Conservation (phyloP, 176 grass and related monocot species). For the Poa annua region DNA sequence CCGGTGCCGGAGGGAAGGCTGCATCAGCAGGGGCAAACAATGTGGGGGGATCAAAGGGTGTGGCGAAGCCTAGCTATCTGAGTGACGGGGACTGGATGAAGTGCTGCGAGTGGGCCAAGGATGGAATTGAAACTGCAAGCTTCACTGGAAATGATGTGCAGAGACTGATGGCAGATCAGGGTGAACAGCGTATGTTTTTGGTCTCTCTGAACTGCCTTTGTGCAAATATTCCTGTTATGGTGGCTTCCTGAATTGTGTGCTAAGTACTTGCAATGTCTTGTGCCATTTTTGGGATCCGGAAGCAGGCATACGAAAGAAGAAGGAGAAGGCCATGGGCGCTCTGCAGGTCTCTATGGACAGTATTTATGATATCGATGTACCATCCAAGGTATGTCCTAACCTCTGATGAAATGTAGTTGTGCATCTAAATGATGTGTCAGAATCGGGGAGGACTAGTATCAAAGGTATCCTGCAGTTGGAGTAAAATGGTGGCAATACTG, state of each 20-base stretch:
- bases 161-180: neutral
- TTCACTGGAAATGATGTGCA: slow-evolving; percentile 38
- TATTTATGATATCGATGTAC: slow-evolving; percentile 9
- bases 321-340: neutral
- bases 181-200: neutral
- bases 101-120: slow-evolving; percentile 34
- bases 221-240: neutral
- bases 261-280: neutral
- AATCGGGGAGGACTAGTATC: neutral
- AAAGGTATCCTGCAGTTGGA: neutral
- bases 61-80: slow-evolving; percentile 15
- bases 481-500: slow-evolving; percentile 5
- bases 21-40: neutral
- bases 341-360: slow-evolving; percentile 3
- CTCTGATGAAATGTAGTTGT: neutral
- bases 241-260: too few relatives aligned
- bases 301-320: slow-evolving; percentile 26
- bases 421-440: neutral
- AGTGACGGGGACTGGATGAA: slow-evolving; percentile 37
- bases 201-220: neutral
- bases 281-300: neutral
- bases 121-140: slow-evolving; percentile 15
- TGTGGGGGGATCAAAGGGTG: neutral
- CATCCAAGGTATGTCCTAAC: slow-evolving; percentile 17
- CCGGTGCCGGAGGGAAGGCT: neutral